Evolutionary conservation across 768 basidiomycete species (phyloP).

Genomic region (Dioszegia crocea): DNA sequence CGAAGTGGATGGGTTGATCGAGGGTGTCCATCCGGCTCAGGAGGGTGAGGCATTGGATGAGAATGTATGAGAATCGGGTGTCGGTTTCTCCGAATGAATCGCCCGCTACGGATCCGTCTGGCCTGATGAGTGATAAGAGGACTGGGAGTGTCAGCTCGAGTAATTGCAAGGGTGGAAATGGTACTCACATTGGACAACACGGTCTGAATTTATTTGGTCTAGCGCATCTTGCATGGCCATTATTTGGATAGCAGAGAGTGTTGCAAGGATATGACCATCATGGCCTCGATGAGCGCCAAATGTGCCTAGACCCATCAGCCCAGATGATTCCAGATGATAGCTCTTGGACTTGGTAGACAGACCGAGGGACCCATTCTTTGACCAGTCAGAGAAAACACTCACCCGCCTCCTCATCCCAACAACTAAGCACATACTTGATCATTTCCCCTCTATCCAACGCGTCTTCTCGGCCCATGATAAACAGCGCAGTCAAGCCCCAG

Average conservation of each 20-base stretch:
- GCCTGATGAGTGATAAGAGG: conserved; percentile 71
- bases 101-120: conserved; percentile 81
- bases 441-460: conserved; percentile 78
- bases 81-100: conserved; percentile 89
- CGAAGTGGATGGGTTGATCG: too few species aligned
- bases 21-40: conserved; percentile 69
- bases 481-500: conserved; percentile 89
- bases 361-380: too few species aligned
- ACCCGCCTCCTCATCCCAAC: conserved; percentile 91
- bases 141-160: conserved; percentile 54
- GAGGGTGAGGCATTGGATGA: conserved; percentile 74
- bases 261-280: conserved; percentile 81
- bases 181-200: conserved; percentile 68
- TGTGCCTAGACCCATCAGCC: conserved; percentile 58
- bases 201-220: conserved; percentile 62
- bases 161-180: not conserved
- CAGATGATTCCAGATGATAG: not conserved
- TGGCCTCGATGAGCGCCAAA: conserved; percentile 92
- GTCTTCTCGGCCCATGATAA: conserved; percentile 70
- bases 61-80: conserved; percentile 84
- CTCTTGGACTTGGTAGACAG: too few species aligned
- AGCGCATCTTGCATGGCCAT: conserved; percentile 77
- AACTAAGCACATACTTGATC: conserved; percentile 84
- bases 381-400: too few species aligned
- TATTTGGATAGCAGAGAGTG: conserved; percentile 88